Conservation (phyloP, 164 flowering plant genomes). For the Cinnamomum chago region DNA sequence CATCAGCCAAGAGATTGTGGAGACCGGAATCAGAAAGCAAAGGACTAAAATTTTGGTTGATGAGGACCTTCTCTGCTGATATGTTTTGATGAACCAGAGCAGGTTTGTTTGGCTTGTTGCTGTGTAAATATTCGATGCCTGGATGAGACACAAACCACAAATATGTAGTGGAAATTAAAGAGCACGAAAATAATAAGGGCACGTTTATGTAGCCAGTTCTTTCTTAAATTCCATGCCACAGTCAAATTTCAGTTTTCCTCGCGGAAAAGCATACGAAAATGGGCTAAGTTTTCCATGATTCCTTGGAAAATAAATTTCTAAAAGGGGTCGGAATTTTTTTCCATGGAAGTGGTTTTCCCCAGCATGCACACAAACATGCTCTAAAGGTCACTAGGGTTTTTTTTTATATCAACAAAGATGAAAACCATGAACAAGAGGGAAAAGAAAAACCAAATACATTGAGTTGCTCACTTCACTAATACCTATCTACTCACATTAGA, state of each 20-base stretch:
- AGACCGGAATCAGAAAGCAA: conserved; percentile 70
- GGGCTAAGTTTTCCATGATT: too few relatives aligned
- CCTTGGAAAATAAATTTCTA: too few relatives aligned
- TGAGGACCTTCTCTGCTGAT: conserved; percentile 84
- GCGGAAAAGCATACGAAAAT: neutral
- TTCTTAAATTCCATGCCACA: too few relatives aligned
- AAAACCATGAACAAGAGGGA: neutral
- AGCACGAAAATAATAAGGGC: too few relatives aligned
- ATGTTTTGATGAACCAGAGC: conserved; percentile 73
- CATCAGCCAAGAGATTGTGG: conserved; percentile 82
- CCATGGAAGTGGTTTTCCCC: neutral
- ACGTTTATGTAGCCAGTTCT: too few relatives aligned
- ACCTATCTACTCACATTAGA: too few relatives aligned
- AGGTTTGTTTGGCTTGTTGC: conserved; percentile 43
- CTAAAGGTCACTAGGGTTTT: too few relatives aligned
- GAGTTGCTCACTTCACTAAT: too few relatives aligned
- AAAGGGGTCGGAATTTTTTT: too few relatives aligned
- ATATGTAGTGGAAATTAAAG: too few relatives aligned
- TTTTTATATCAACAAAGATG: neutral
- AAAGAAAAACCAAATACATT: neutral
- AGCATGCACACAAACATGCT: too few relatives aligned
- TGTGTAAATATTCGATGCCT: conserved; percentile 85
- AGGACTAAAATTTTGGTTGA: conserved; percentile 64
- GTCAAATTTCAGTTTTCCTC: neutral
- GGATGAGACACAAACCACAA: conserved; percentile 8